These are phyloP conservation scores for Nothophytophthora sp. DNA, from an alignment of 352 stramenopile genomes.

Conservation along the genomic window DNA sequence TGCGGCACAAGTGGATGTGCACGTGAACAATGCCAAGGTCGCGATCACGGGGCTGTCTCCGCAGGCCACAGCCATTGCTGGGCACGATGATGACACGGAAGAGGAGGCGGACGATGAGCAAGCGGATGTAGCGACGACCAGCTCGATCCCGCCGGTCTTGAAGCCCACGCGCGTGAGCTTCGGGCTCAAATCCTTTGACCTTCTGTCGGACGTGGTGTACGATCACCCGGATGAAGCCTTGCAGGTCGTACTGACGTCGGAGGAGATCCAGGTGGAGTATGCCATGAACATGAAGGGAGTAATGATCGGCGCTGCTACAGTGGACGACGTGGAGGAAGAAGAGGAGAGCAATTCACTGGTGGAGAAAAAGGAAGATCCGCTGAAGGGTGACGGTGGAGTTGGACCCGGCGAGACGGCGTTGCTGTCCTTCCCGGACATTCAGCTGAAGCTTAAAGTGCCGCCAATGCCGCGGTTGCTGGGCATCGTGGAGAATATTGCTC, in stretches of 20 bases:
- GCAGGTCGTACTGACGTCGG: constrained; percentile 49
- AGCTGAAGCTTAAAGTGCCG: constrained; percentile 52
- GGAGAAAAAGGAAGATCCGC: constrained; percentile 20
- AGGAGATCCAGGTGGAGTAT: constrained; percentile 54
- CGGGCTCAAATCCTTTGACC: constrained; percentile 32
- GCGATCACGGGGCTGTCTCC: constrained; percentile 32
- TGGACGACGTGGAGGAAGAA: constrained; percentile 11
- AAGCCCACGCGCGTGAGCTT: constrained; percentile 42
- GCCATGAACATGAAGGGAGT: constrained; percentile 50
- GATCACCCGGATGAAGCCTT: constrained; percentile 43
- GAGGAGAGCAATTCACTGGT: constrained; percentile 12
- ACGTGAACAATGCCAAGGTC: constrained; percentile 45
- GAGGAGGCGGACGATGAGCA: constrained; percentile 29
- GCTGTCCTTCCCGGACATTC: constrained; percentile 39
- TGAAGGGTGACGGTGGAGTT: constrained; percentile 27
- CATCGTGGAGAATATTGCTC: constrained; percentile 58
- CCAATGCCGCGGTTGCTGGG: constrained; percentile 56
- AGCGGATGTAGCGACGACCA: constrained; percentile 14
- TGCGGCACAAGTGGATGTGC: constrained; percentile 57
- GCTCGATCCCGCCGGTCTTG: constrained; percentile 19
- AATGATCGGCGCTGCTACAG: constrained; percentile 40
- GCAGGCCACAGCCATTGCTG: constrained; percentile 22
- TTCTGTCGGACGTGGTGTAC: constrained; percentile 48
- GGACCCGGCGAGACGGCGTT: constrained; percentile 28
- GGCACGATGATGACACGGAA: constrained; percentile 22